Percentiles rank a stretch among this genome's conserved stretches.
These are phyloP conservation scores for Sphaceloma murrayae DNA, from an alignment of 2,329 filamentous ascomycete genomes.

Conservation along the genomic window DNA sequence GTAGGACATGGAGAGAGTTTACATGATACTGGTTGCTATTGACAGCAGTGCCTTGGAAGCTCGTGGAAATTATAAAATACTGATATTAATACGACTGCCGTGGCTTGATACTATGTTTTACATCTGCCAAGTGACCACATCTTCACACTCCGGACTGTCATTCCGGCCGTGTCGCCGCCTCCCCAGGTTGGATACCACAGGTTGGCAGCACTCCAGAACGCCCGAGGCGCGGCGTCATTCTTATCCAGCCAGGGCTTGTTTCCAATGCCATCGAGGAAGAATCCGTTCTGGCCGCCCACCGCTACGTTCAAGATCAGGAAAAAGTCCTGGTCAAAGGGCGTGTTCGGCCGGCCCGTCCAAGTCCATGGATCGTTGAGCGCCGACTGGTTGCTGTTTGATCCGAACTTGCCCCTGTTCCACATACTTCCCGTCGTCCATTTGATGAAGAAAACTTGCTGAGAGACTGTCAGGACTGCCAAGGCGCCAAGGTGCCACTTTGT, in stretches of 20 bases:
- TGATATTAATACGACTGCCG: too few relatives aligned
- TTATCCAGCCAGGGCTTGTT: conserved; percentile 67
- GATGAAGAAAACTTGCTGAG: conserved; percentile 16
- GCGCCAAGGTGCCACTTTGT: background rate
- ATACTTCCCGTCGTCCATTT: conserved; percentile 28
- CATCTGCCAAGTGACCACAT: conserved; percentile 52
- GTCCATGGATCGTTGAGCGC: conserved; percentile 55
- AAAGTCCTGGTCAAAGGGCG: conserved; percentile 67
- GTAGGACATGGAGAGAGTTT: too few relatives aligned
- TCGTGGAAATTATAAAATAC: too few relatives aligned
- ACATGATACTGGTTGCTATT: too few relatives aligned
- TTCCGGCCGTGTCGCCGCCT: conserved; percentile 34
- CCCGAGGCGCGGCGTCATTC: conserved; percentile 56
- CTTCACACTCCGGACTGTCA: conserved; percentile 52
- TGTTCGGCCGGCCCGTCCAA: conserved; percentile 44
- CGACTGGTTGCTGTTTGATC: conserved; percentile 50
- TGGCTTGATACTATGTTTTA: too few relatives aligned
- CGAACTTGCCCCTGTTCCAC: conserved; percentile 61
- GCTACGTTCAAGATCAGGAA: conserved; percentile 68
- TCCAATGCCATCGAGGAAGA: conserved; percentile 60
- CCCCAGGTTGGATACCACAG: conserved; percentile 65
- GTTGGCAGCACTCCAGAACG: conserved; percentile 61
- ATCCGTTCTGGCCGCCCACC: conserved; percentile 69
- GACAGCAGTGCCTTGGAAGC: too few relatives aligned
- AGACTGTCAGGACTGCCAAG: conserved; percentile 3